Evolutionary conservation across 441 rosid genomes (phyloP).

Genomic region (Metrosideros polymorpha): DNA sequence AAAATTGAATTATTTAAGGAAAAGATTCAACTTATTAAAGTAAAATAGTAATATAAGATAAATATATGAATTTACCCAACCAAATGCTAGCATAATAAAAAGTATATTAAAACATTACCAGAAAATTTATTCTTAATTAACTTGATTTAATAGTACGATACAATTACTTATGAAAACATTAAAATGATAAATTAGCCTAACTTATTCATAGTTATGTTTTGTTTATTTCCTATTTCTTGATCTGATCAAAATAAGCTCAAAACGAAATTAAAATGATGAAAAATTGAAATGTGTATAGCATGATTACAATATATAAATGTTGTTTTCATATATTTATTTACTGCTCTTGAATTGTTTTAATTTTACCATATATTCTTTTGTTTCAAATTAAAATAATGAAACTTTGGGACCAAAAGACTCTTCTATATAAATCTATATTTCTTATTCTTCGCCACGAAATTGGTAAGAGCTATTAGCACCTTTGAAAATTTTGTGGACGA

Average conservation of each 20-base stretch:
- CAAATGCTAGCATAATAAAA: neutral
- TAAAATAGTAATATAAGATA: neutral
- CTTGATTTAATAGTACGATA: neutral
- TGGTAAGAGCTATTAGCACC: neutral
- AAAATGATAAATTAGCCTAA: neutral
- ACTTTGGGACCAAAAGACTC: neutral
- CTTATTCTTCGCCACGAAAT: neutral
- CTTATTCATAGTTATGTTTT: neutral
- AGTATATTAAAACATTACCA: neutral
- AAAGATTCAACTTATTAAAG: neutral
- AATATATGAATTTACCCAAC: neutral
- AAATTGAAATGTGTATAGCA: neutral
- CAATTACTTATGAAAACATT: neutral
- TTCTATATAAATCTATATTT: neutral
- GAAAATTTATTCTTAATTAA: neutral
- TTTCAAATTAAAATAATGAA: neutral
- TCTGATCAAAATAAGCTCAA: accelerated
- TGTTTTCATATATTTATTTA: neutral
- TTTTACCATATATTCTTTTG: neutral
- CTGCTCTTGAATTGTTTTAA: neutral
- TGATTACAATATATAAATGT: neutral
- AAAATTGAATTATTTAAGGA: neutral
- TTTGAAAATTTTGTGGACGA: neutral
- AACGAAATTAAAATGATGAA: neutral
- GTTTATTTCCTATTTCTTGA: neutral